Evolutionary conservation across 202 grass and related monocot genomes (phyloP), one percentile per base, ranked within the genome.

Genomic region (Eragrostis tef): DNA sequence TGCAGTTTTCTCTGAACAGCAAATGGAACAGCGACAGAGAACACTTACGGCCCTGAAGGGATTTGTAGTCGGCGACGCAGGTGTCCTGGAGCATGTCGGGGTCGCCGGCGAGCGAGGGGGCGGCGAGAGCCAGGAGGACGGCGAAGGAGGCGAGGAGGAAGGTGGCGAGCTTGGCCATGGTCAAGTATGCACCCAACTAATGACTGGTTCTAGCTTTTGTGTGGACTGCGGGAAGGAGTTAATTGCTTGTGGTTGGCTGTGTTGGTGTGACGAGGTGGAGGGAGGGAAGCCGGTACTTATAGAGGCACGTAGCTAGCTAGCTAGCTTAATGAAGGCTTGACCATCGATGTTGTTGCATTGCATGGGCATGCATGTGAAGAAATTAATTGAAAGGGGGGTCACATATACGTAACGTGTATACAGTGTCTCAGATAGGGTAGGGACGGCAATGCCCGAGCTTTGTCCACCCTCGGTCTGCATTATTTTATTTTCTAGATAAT

Each of bases 41-140:
- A 26, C 17, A 91, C 91, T 86, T 88, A 94, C 91, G 83, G 56
- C 88, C 88, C 34, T 80, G 0, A 1, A 91, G 88, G 27, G 87
- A 89, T 64, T 89, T 85, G 82, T 85, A 85, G 65, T 94, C 88
- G 49, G 91, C 88, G 78, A 94, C 88, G 67, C 91, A 94, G 46
- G 89, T 31, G 75, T 94, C 91, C 81, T 94, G 91, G 39, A 94
- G 80, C 91, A 91, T 81, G 65, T 91, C 86, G 22, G 91, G 88
- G 82, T 94, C 91, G 41, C 67, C 83, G 13, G 86, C 75, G 60
- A 91, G 57, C 1, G 70, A 65, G 15, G 88, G 68, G 15, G 20
- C 39, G 9, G 70, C 45, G 46, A 94, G 51, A 2, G 70, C 80
- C 65, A 94, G 74, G 53, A 88, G 10, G 36, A 80, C 21, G 26